Conservation (phyloP, 306 rosid genomes). For the Rosa persica region DNA sequence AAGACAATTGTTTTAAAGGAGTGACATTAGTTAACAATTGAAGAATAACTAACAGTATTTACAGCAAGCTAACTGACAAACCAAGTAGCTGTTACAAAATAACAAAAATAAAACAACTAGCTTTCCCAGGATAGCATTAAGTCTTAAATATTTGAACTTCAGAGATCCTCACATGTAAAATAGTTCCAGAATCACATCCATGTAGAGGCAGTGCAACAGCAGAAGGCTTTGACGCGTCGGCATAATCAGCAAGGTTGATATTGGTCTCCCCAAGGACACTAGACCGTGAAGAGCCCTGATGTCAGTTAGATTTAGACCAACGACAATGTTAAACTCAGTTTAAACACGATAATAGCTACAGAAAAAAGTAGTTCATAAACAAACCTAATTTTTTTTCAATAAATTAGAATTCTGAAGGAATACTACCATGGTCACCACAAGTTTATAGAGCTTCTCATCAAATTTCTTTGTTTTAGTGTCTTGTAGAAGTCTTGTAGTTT, state of each 20-base stretch:
- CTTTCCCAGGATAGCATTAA: slow-evolving; percentile 11
- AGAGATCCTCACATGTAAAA: slow-evolving; percentile 77
- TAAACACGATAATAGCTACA: slow-evolving; percentile 9
- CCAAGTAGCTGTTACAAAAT: slow-evolving; percentile 9
- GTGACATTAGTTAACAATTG: not conserved
- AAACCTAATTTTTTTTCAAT: not conserved
- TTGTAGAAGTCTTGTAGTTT: slow-evolving; percentile 93
- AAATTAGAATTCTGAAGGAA: slow-evolving; percentile 24
- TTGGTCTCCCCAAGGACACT: slow-evolving; percentile 90
- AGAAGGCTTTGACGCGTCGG: slow-evolving; percentile 87
- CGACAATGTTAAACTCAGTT: slow-evolving; percentile 34
- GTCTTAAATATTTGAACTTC: slow-evolving; percentile 20
- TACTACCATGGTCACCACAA: slow-evolving; percentile 86
- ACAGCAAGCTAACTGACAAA: slow-evolving; percentile 23
- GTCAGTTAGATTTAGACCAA: slow-evolving; percentile 35
- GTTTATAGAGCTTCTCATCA: slow-evolving; percentile 86
- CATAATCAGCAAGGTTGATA: slow-evolving; percentile 89
- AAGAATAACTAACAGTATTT: slow-evolving; percentile 20
- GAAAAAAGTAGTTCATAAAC: not conserved
- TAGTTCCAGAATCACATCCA: slow-evolving; percentile 81
- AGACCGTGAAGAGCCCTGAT: slow-evolving; percentile 92
- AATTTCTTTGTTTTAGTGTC: slow-evolving; percentile 79
- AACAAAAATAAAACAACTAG: slow-evolving; percentile 12
- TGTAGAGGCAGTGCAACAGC: slow-evolving; percentile 66
- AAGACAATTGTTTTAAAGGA: not conserved